Percentiles rank a stretch among this genome's conserved stretches.
Evolutionary conservation across 106 monocot species (phyloP).

Genomic region (Acanthochlamys bracteata): DNA sequence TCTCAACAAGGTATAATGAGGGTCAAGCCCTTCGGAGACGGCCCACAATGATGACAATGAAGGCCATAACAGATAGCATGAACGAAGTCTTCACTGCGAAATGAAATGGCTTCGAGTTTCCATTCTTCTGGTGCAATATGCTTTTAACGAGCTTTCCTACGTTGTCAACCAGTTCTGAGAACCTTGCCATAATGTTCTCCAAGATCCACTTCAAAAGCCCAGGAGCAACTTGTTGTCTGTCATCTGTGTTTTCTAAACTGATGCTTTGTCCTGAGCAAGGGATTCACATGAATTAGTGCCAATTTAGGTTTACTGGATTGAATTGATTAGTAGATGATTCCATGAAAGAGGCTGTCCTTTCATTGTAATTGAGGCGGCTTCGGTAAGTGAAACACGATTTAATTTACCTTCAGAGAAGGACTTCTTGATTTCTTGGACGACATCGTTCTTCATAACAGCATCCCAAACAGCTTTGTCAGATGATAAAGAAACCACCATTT

Average conservation of each 20-base stretch:
- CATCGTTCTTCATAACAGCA: slow-evolving; percentile 83
- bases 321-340: too few relatives aligned
- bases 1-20: slow-evolving; percentile 11
- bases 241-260: slow-evolving; percentile 6
- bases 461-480: slow-evolving; percentile 83
- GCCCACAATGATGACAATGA: slow-evolving; percentile 29
- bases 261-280: not conserved
- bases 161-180: slow-evolving; percentile 35
- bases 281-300: not conserved
- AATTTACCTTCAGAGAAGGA: not conserved
- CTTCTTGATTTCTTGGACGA: slow-evolving; percentile 47
- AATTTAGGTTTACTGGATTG: too few relatives aligned
- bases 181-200: slow-evolving; percentile 27
- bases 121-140: slow-evolving; percentile 17
- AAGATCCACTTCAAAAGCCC: slow-evolving; percentile 31
- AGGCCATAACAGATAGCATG: slow-evolving; percentile 38
- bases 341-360: too few relatives aligned
- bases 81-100: slow-evolving; percentile 37
- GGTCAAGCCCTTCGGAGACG: slow-evolving; percentile 16
- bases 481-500: slow-evolving; percentile 68
- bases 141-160: slow-evolving; percentile 34
- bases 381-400: not conserved
- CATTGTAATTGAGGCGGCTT: not conserved
- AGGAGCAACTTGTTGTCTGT: not conserved
- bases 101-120: slow-evolving; percentile 11